Conservation (phyloP, 2,329 filamentous ascomycete species). For the Catunica adiposa region DNA sequence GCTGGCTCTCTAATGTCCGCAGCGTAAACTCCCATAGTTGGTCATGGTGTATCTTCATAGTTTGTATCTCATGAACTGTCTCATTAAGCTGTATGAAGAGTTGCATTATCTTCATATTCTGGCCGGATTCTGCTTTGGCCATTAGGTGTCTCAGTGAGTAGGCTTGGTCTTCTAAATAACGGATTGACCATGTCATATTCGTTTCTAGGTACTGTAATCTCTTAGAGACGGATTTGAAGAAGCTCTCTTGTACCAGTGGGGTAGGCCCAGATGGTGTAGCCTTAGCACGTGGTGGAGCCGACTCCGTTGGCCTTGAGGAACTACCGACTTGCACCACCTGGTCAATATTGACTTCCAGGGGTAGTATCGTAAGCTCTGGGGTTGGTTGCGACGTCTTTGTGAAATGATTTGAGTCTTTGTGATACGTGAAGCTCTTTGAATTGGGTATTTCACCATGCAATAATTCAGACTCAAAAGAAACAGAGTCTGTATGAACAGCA, state of each 20-base stretch:
- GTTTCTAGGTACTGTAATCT: constrained; percentile 78
- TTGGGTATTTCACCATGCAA: too few species aligned
- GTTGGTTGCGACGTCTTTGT: too few species aligned
- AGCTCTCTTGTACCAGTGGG: constrained; percentile 87
- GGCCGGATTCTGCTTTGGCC: constrained; percentile 76
- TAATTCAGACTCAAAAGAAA: too few species aligned
- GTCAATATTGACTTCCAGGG: constrained; percentile 15
- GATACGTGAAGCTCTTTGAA: too few species aligned
- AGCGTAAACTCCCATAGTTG: constrained; percentile 94
- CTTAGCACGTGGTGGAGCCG: constrained; percentile 1
- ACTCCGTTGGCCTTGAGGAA: not conserved
- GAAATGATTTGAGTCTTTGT: too few species aligned
- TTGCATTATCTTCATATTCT: constrained; percentile 62
- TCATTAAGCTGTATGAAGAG: constrained; percentile 77
- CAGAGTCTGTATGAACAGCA: too few species aligned
- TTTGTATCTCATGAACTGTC: constrained; percentile 67
- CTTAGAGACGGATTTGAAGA: constrained; percentile 94
- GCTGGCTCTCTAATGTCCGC: constrained; percentile 75
- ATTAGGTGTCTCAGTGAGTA: constrained; percentile 70
- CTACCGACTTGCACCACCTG: too few species aligned
- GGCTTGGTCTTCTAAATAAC: constrained; percentile 95
- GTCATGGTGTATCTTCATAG: constrained; percentile 74
- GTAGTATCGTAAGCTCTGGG: constrained; percentile 18
- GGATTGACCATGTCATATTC: constrained; percentile 79
- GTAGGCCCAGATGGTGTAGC: constrained; percentile 29